Evolutionary conservation across 169 alveolate species (phyloP).

Genomic region (Perkinsus chesapeaki): DNA sequence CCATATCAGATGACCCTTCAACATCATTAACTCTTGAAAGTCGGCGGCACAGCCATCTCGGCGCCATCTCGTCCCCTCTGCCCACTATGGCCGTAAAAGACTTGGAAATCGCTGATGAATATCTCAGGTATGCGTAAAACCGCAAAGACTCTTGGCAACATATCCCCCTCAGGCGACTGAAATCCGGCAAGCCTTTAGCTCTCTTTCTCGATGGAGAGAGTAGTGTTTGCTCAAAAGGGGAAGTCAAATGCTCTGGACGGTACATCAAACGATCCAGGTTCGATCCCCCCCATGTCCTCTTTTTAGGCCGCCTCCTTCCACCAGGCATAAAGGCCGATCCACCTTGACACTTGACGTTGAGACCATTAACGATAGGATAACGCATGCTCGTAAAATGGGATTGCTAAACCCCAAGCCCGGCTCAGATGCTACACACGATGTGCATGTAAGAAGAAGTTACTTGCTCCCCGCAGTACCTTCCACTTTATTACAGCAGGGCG

Average conservation of each 20-base stretch:
- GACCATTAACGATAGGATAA: background rate
- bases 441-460: no score
- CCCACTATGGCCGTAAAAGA: background rate
- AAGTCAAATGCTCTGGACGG: background rate
- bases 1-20: no score
- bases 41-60: background rate
- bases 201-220: background rate
- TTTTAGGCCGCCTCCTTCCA: no score
- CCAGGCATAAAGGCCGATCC: no score
- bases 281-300: no score
- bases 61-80: background rate
- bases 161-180: background rate
- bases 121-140: background rate
- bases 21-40: background rate
- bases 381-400: background rate
- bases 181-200: background rate
- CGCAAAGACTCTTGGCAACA: no score
- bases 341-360: background rate
- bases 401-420: no score
- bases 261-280: background rate
- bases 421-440: no score
- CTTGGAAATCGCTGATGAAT: background rate
- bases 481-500: no score
- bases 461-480: no score
- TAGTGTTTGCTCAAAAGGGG: no score